Conservation (phyloP, 1,284 basidiomycete species). For the Vanrija sp. region DNA sequence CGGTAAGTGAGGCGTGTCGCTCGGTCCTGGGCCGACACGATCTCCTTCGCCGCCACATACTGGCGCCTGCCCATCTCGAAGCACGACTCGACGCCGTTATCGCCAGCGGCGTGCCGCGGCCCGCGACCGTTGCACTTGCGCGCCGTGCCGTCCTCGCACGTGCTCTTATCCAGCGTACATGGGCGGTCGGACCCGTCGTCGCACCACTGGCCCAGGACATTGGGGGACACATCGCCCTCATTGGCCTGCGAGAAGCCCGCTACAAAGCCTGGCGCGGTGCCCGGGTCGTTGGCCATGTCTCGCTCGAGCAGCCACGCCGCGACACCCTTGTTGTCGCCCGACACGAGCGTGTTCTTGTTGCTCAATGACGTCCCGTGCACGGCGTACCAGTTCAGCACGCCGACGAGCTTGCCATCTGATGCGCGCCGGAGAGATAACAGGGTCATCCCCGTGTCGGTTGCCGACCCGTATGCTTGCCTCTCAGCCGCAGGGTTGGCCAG, state of each 20-base stretch:
- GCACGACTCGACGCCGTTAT: slow-evolving; percentile 2
- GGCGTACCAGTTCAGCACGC: slow-evolving; percentile 13
- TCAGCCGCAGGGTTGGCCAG: slow-evolving; percentile 13
- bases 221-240: slow-evolving; percentile 13
- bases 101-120: not conserved
- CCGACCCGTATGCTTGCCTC: slow-evolving; percentile 2
- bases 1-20: too few species aligned
- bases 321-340: slow-evolving; percentile 18
- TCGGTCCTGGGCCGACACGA: not conserved
- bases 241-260: slow-evolving; percentile 17
- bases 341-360: slow-evolving; percentile 14
- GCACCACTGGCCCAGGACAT: slow-evolving; percentile 16
- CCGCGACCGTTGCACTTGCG: slow-evolving; percentile 10
- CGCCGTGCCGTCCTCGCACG: slow-evolving; percentile 9
- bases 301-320: slow-evolving; percentile 8
- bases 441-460: slow-evolving; percentile 14
- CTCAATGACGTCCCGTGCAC: slow-evolving; percentile 11
- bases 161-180: slow-evolving; percentile 6
- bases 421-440: slow-evolving; percentile 7
- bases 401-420: slow-evolving; percentile 4
- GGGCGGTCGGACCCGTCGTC: slow-evolving; percentile 9
- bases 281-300: not conserved
- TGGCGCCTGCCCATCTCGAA: slow-evolving; percentile 15
- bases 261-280: slow-evolving; percentile 7
- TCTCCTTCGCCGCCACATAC: slow-evolving; percentile 1